These are phyloP conservation scores for Boletus rex-veris DNA, from an alignment of 768 basidiomycete genomes.

Conservation along the genomic window DNA sequence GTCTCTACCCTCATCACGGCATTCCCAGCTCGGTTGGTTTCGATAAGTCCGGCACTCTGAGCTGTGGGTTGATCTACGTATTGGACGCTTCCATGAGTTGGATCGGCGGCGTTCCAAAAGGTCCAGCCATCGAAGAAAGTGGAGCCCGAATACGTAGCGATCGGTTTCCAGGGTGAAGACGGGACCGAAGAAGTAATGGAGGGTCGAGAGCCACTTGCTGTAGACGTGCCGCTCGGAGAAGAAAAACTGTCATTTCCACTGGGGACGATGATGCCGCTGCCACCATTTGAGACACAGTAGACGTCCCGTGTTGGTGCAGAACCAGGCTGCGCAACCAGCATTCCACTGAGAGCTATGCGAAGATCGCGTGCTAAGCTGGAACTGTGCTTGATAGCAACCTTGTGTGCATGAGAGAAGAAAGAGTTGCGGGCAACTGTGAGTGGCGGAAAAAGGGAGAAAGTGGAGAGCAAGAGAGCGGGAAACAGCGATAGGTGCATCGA, in stretches of 20 bases:
- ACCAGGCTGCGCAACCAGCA: slow-evolving; percentile 44
- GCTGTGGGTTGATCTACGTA: slow-evolving; percentile 63
- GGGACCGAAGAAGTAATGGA: slow-evolving; percentile 23
- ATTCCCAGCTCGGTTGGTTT: slow-evolving; percentile 67
- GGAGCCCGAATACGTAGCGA: slow-evolving; percentile 56
- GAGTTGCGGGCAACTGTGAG: slow-evolving; percentile 22
- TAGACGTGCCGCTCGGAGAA: slow-evolving; percentile 25
- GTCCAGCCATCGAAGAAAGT: slow-evolving; percentile 82
- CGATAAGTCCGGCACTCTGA: slow-evolving; percentile 55
- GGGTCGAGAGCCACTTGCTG: slow-evolving; percentile 18
- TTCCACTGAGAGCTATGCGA: slow-evolving; percentile 56
- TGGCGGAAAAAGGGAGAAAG: slow-evolving; percentile 24
- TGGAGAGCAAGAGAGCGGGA: slow-evolving; percentile 32
- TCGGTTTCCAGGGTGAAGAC: slow-evolving; percentile 57
- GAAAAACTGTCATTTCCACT: slow-evolving; percentile 16
- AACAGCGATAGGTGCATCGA: slow-evolving; percentile 28
- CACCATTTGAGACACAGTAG: slow-evolving; percentile 34
- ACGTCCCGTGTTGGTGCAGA: slow-evolving; percentile 28
- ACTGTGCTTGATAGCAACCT: slow-evolving; percentile 54
- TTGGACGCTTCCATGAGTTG: slow-evolving; percentile 70
- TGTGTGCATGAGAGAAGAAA: slow-evolving; percentile 47
- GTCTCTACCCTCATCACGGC: slow-evolving; percentile 90
- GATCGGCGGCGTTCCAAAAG: slow-evolving; percentile 68
- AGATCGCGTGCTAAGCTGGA: slow-evolving; percentile 65
- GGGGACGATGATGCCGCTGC: slow-evolving; percentile 18